phyloP scores from a whole-genome alignment of 2,329 filamentous ascomycete species.

The Helicocarpus griseus region DNA sequence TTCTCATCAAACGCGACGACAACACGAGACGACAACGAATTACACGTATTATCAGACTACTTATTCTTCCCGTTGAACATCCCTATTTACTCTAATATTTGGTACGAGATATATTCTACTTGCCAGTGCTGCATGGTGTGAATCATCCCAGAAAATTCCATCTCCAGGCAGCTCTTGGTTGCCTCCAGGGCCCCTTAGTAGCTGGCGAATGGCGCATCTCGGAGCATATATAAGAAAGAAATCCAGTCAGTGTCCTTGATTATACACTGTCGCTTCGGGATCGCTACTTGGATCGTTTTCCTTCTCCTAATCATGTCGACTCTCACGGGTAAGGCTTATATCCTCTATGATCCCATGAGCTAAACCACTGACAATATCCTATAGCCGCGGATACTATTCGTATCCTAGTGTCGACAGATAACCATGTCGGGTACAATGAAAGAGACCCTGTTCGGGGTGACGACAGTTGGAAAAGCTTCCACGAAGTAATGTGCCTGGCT shows the following conservation, averaged over 20 bases:
- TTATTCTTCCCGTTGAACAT: background rate
- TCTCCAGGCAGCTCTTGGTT: background rate
- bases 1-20: background rate
- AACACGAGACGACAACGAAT: too few species aligned
- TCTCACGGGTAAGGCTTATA: constrained; percentile 18
- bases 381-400: constrained; percentile 71
- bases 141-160: background rate
- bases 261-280: too few species aligned
- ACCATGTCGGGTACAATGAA: constrained; percentile 95
- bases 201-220: too few species aligned
- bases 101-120: too few species aligned
- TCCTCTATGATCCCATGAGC: too few species aligned
- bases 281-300: too few species aligned
- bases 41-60: background rate
- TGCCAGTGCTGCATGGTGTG: background rate
- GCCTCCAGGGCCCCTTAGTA: background rate
- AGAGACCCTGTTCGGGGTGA: constrained; percentile 89
- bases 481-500: constrained; percentile 87
- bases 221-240: background rate
- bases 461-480: constrained; percentile 93
- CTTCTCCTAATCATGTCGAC: constrained; percentile 16
- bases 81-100: too few species aligned
- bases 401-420: constrained; percentile 89
- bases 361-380: background rate
- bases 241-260: too few species aligned